A percentile compares a stretch with the other conserved stretches of the same genome.
phyloP scores from a whole-genome alignment of 805 yeast genomes.

The Kodamaea kaohsiungensis region DNA sequence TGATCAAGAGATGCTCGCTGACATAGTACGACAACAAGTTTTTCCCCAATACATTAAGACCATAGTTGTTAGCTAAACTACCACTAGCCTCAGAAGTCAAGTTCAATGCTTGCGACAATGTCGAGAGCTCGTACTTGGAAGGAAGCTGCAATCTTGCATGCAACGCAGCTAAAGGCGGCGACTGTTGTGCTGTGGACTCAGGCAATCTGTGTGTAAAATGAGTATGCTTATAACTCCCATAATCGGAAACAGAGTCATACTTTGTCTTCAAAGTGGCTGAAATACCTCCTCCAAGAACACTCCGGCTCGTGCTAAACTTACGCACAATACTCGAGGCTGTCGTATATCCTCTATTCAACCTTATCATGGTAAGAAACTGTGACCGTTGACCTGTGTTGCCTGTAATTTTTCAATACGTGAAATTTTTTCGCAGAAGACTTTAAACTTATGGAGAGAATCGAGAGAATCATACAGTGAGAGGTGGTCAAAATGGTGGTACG shows the following conservation, averaged over 20 bases:
- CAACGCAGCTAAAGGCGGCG: conserved; percentile 75
- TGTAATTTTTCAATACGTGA: conserved; percentile 6
- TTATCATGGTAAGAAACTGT: conserved; percentile 4
- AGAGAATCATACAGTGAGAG: neutral
- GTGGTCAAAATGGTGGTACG: neutral
- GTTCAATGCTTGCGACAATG: conserved; percentile 80
- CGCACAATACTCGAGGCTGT: neutral
- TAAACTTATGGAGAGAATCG: neutral
- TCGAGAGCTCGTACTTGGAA: conserved; percentile 52
- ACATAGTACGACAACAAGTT: conserved; percentile 73
- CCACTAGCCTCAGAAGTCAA: conserved; percentile 47
- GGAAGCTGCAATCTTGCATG: conserved; percentile 77
- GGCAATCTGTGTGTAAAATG: conserved; percentile 47
- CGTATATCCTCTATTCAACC: conserved; percentile 5
- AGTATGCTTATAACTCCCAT: conserved; percentile 41
- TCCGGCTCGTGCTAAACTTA: conserved; percentile 1
- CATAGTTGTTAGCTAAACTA: conserved; percentile 66
- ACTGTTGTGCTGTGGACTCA: conserved; percentile 49
- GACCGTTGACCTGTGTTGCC: neutral
- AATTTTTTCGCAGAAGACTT: conserved; percentile 7
- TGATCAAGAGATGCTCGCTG: conserved; percentile 67
- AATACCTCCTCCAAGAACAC: conserved; percentile 1
- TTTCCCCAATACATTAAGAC: conserved; percentile 81
- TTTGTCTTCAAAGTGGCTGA: conserved; percentile 26
- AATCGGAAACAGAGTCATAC: conserved; percentile 35